These are phyloP conservation scores for Claviceps purpurea DNA, from an alignment of 2,329 filamentous ascomycete species.

Conservation along the genomic window DNA sequence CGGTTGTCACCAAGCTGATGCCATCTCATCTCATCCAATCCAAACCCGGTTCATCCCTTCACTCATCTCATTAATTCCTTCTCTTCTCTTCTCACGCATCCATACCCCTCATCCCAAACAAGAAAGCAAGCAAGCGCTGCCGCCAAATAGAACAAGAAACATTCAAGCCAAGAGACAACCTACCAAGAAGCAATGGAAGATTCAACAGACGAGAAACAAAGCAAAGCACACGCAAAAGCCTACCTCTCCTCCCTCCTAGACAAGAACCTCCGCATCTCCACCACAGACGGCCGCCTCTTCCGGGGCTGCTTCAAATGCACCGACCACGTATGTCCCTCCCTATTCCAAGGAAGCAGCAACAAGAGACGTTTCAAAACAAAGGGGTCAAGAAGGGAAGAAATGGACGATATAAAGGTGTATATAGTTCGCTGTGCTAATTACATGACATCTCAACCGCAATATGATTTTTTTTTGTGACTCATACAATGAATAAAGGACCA, in stretches of 20 bases:
- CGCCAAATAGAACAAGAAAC: background rate
- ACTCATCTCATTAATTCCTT: too few relatives aligned
- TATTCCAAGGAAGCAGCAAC: background rate
- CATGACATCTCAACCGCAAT: too few relatives aligned
- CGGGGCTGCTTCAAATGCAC: slow-evolving; percentile 89
- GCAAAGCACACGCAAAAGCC: slow-evolving; percentile 36
- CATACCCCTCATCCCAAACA: too few relatives aligned
- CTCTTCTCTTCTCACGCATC: too few relatives aligned
- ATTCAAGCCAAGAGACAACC: too few relatives aligned
- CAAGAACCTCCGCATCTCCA: slow-evolving; percentile 65
- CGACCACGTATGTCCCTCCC: slow-evolving; percentile 56
- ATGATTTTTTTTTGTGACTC: too few relatives aligned
- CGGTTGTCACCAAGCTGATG: too few relatives aligned
- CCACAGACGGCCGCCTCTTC: slow-evolving; percentile 77
- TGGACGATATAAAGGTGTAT: background rate
- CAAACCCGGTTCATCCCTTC: background rate
- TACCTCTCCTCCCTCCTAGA: slow-evolving; percentile 58
- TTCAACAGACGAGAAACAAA: slow-evolving; percentile 15
- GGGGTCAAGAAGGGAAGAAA: background rate
- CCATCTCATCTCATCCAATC: background rate
- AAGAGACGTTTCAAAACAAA: background rate
- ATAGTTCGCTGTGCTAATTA: too few relatives aligned
- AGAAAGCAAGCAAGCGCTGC: background rate
- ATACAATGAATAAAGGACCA: slow-evolving; percentile 44
- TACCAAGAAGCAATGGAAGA: too few relatives aligned